These are phyloP conservation scores for Tardiomyces digboiensis DNA, from an alignment of 1,139 yeast species.

Conservation along the genomic window DNA sequence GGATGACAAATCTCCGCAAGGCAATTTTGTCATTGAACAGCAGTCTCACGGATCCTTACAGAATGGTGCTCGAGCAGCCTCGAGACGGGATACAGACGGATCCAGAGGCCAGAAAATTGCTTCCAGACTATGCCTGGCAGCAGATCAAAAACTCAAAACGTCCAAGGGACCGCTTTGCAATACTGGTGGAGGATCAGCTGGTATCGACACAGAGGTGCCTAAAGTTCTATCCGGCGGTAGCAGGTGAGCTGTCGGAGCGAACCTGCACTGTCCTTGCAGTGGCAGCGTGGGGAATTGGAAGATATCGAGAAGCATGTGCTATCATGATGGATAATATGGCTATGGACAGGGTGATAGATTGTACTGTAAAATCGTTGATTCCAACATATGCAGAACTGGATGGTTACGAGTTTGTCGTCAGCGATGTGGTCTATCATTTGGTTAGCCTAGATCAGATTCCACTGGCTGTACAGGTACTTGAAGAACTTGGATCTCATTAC, in stretches of 20 bases:
- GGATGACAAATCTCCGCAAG: not conserved
- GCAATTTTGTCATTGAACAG: not conserved
- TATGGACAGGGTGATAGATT: slow-evolving; percentile 3
- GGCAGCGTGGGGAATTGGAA: not conserved
- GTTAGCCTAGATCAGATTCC: slow-evolving; percentile 2
- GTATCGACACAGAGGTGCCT: not conserved
- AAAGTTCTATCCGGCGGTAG: not conserved
- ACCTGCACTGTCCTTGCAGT: not conserved
- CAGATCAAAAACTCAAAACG: not conserved
- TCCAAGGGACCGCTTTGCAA: not conserved
- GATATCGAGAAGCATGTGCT: slow-evolving; percentile 2
- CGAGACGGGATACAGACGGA: not conserved
- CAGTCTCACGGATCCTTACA: not conserved
- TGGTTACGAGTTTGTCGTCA: slow-evolving; percentile 4
- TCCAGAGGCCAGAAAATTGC: not conserved
- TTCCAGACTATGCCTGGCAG: not conserved
- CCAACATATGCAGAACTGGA: slow-evolving; percentile 2
- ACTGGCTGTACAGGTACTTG: slow-evolving; percentile 7
- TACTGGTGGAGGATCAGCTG: not conserved
- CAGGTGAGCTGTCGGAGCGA: not conserved
- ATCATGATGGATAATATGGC: slow-evolving; percentile 4
- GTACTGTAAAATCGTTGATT: slow-evolving; percentile 3
- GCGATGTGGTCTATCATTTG: slow-evolving; percentile 5
- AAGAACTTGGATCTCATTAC: slow-evolving; percentile 1
- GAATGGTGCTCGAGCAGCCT: not conserved